Evolutionary conservation across 1,139 yeast species (phyloP), one percentile per base, ranked within the genome.

Genomic region (Blastobotrys petasosporus): DNA sequence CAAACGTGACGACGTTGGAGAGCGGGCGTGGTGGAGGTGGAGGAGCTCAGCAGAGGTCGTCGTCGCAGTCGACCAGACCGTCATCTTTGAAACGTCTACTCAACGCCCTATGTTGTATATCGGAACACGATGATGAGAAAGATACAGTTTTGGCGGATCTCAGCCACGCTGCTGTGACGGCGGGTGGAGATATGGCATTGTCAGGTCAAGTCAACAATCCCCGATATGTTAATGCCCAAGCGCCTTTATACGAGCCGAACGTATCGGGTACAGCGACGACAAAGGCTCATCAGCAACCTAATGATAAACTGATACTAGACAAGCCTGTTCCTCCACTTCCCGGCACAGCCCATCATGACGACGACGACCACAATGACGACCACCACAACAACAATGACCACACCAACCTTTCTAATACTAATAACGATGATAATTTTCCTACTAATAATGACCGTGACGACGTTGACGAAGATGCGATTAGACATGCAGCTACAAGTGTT

Each of bases 291-390:
- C 25, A 15, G 8, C 23, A 36, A 17, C 25, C 20, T 5, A 38
- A 23, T 12, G 45, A 42, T 4, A 32, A 39, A 12, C 46, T 46
- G 39, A 46, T 46, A 32, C 47, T 54, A 12, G 54, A 51, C 44
- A 54, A 54, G 41, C 57, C 57, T 3, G 54, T 54, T n/a, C 57
- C 57, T 2, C 55, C 56, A 11, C 38, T 54, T 28, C 55, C 56
- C 15, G 20, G 34, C 37, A 31, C 15, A 36, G 31, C 40, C 10
- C 37, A 13, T 13, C 23, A 23, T 13, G 36, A 35, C 29, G 31
- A 35, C 11, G 32, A 35, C 13, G 15, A 28, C 29, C 13, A 23
- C n/a, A n/a, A n/a, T n/a, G n/a, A n/a, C n/a, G n/a, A n/a, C n/a
- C n/a, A 23, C 32, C 12, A 31, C 11, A 38, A 13, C n/a, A 13